Evolutionary conservation across 2,329 filamentous ascomycete species (phyloP), one percentile per base, ranked within the genome.

Genomic region (Penicillium sp.): DNA sequence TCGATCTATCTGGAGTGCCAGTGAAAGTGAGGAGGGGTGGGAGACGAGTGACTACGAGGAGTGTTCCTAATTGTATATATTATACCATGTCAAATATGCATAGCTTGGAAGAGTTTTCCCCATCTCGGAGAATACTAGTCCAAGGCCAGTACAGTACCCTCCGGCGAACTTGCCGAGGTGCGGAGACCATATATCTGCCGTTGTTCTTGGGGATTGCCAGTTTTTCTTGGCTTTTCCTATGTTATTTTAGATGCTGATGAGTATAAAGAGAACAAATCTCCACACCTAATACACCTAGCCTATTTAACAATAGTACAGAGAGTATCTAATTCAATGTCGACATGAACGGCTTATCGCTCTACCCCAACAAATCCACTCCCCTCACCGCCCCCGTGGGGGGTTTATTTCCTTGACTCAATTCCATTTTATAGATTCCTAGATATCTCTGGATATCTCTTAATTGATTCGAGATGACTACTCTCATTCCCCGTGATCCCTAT

Each of bases 401-500:
- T 42, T 42, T 48, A 47, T 45, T 55, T 44, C 54, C 39, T 35
- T 42, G 58, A 61, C 57, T 56, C 51, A 58, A 36, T 47, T 53
- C 13, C 39, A 44, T 25, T n/a, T 49, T 42, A 41, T 49, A 58
- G 39, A 44, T 39, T 31, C 38, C 27, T 49, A 21, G 43, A 41
- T 35, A 42, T 27, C 35, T 55, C n/a, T 41, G 29, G 42, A 36
- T 31, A 43, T 38, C 29, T 52, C 10, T 49, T 21, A 12, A 17
- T 49, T 43, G 27, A 45, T 38, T 21, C 59, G 51, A 52, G 41
- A 97, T 97, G 93, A 89, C 93, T 13, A 88, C 88, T 41, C 82
- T 96, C 44, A 77, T 83, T 44, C 90, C 90, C 49, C 86, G 91
- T 57, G 79, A 83, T 56, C 86, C 90, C 0, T 97, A 97, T 78